Percentiles rank a stretch among this genome's conserved stretches.
Evolutionary conservation across 345 rosid genomes (phyloP).

Genomic region (Eucalyptus erythrocorys): DNA sequence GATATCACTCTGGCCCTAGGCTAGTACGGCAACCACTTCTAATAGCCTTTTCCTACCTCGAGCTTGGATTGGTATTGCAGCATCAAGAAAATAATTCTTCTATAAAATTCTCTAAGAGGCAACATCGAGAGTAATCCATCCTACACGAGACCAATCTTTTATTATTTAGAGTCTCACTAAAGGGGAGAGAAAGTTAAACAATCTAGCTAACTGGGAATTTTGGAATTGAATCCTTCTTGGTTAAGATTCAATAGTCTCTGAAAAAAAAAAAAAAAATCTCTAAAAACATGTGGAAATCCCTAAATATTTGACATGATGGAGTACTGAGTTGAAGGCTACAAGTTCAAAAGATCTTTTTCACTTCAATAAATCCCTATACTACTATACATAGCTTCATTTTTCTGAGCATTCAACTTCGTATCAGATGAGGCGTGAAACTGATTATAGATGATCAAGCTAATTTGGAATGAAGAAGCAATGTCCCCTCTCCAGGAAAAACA

Average conservation of each 20-base stretch:
- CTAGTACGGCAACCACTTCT: not conserved
- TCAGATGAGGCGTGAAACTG: no score
- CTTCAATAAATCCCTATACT: no score
- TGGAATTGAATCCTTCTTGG: not conserved
- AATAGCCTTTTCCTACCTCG: not conserved
- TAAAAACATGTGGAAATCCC: not conserved
- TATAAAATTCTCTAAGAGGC: not conserved
- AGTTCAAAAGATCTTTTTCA: no score
- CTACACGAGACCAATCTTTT: not conserved
- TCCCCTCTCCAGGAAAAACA: not conserved
- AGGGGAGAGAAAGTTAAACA: not conserved
- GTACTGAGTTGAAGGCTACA: no score
- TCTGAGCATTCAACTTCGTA: no score
- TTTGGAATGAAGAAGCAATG: not conserved
- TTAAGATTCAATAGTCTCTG: not conserved
- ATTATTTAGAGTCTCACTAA: not conserved
- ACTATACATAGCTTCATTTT: no score
- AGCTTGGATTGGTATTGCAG: not conserved
- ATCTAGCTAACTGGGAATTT: not conserved
- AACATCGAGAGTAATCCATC: not conserved
- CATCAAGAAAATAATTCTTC: not conserved
- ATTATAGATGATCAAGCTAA: no score
- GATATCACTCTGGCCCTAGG: not conserved
- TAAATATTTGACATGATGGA: no score
- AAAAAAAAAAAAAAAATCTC: not conserved